Evolutionary conservation across 2,329 filamentous ascomycete species (phyloP).

Genomic region (Aureobasidium sp.): DNA sequence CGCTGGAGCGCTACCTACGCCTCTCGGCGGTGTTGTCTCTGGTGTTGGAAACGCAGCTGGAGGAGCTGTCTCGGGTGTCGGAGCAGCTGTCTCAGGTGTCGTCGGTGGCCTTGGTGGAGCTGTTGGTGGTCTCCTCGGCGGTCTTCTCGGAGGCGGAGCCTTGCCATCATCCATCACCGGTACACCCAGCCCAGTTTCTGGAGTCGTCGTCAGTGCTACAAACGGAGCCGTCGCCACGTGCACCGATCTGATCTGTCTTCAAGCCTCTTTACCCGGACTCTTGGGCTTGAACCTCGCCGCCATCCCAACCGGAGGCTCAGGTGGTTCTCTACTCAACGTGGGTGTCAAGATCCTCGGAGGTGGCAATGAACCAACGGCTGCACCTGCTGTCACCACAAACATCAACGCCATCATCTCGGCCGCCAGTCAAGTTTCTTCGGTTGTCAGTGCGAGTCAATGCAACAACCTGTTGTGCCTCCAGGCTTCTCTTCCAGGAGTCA

Average conservation of each 20-base stretch:
- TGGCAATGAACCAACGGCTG: conserved; percentile 3
- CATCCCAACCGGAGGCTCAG: background rate
- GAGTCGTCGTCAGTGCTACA: conserved; percentile 5
- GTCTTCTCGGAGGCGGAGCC: conserved; percentile 6
- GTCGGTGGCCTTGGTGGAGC: background rate
- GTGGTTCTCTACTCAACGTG: background rate
- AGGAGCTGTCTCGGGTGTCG: background rate
- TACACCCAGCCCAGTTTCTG: background rate
- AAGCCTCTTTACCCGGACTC: conserved; percentile 3
- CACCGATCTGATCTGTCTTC: conserved; percentile 6
- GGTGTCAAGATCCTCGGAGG: conserved; percentile 7
- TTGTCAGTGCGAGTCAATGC: background rate
- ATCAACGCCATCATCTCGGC: background rate
- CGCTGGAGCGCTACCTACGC: background rate
- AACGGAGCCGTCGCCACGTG: conserved; percentile 9
- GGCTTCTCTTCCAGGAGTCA: conserved; percentile 7
- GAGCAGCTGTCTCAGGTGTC: background rate
- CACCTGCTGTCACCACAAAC: conserved; percentile 2
- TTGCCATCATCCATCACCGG: conserved; percentile 1
- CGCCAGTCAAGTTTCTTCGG: conserved; percentile 7
- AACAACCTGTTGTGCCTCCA: conserved; percentile 5
- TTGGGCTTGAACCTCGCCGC: background rate
- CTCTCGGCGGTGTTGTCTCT: conserved; percentile 2
- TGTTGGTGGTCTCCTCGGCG: background rate
- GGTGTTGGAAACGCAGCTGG: background rate